Percentiles rank a stretch among this genome's conserved stretches.
Evolutionary conservation across 768 basidiomycete species (phyloP).

Genomic region (Gautieria morchelliformis): DNA sequence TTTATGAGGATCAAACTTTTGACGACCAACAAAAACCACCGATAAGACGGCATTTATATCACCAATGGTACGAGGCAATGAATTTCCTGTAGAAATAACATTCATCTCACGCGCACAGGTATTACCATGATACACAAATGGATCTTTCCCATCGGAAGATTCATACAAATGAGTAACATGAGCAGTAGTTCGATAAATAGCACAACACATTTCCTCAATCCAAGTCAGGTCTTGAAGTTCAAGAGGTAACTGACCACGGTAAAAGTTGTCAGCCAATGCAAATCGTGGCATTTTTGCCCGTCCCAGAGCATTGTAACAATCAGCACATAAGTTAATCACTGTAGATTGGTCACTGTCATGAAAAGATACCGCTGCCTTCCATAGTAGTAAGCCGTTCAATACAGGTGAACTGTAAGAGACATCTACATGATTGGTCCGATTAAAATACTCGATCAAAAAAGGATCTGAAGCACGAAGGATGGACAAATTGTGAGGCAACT

Average conservation of each 20-base stretch:
- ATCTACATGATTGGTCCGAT: no score
- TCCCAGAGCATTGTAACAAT: no score
- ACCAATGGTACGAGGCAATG: constrained; percentile 18
- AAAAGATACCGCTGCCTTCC: no score
- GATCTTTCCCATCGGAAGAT: constrained; percentile 15
- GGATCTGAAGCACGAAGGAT: no score
- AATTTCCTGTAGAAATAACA: constrained; percentile 19
- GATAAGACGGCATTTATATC: constrained; percentile 19
- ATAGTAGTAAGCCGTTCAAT: no score
- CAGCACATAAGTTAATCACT: no score
- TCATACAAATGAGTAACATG: constrained; percentile 19
- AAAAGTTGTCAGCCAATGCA: constrained; percentile 18
- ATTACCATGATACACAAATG: constrained; percentile 23
- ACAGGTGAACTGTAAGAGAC: no score
- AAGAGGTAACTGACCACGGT: constrained; percentile 15
- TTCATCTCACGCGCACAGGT: constrained; percentile 26
- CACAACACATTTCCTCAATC: constrained; percentile 23
- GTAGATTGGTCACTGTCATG: no score
- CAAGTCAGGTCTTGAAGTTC: constrained; percentile 19
- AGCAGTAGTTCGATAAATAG: constrained; percentile 19
- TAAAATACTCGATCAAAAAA: no score
- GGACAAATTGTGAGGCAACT: no score
- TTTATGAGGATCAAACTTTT: constrained; percentile 11
- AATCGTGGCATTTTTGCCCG: neutral
- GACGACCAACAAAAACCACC: constrained; percentile 24